phyloP scores from a whole-genome alignment of 495 filamentous ascomycete genomes.

The Corynascus novoguineensis region DNA sequence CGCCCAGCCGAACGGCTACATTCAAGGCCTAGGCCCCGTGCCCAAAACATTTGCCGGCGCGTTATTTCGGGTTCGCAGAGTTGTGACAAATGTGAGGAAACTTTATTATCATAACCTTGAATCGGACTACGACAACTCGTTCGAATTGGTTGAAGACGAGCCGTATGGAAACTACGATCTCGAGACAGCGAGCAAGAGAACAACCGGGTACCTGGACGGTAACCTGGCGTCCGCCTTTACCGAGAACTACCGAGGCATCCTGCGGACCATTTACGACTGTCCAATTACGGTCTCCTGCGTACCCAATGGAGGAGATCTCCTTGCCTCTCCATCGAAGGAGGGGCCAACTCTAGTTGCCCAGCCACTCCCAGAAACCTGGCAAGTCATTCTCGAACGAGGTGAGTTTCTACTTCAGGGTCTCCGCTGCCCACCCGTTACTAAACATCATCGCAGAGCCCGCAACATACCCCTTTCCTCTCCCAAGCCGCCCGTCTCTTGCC shows the following conservation, averaged over 20 bases:
- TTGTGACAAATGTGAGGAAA: slow-evolving; percentile 19
- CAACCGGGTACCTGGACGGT: slow-evolving; percentile 7
- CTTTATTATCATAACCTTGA: slow-evolving; percentile 18
- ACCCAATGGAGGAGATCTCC: background rate
- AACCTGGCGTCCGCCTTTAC: slow-evolving; percentile 13
- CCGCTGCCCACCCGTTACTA: background rate
- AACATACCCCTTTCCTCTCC: slow-evolving; percentile 7
- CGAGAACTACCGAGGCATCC: background rate
- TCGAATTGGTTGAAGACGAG: slow-evolving; percentile 18
- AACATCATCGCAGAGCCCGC: slow-evolving; percentile 6
- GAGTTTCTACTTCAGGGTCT: too few relatives aligned
- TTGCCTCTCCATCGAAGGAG: background rate
- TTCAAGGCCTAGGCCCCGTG: background rate
- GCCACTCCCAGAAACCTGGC: slow-evolving; percentile 19
- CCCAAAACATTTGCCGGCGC: slow-evolving; percentile 14
- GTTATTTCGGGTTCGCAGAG: slow-evolving; percentile 17
- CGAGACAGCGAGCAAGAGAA: slow-evolving; percentile 10
- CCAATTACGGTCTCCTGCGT: slow-evolving; percentile 14
- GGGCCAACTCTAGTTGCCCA: slow-evolving; percentile 4
- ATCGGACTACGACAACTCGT: slow-evolving; percentile 18
- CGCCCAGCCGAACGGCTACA: background rate
- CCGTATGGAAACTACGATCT: background rate
- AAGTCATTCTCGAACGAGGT: slow-evolving; percentile 22
- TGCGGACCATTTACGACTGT: slow-evolving; percentile 22
- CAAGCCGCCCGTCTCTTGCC: slow-evolving; percentile 13